A percentile compares a stretch with the other conserved stretches of the same genome.
Conservation (phyloP, 257 asterid species). For the Solanum piurae region DNA sequence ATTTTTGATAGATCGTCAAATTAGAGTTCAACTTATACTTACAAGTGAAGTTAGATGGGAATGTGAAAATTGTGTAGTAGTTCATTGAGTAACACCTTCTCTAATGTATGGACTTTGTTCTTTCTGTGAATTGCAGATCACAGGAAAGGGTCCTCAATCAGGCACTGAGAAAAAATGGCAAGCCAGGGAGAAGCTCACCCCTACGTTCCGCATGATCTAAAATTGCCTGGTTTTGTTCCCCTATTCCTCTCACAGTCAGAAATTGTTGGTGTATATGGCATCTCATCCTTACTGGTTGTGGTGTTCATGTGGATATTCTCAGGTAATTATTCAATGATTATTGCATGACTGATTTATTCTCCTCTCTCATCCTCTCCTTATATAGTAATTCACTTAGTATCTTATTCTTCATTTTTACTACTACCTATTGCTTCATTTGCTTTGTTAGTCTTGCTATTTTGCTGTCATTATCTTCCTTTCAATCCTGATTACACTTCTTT, state of each 20-base stretch:
- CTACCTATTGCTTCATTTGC: not conserved
- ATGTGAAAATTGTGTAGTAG: not conserved
- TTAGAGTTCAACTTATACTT: not conserved
- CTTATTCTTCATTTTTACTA: not conserved
- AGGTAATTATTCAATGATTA: slow-evolving; percentile 23
- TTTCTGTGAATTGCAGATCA: slow-evolving; percentile 8
- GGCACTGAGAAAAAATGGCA: not conserved
- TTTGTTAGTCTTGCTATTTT: not conserved
- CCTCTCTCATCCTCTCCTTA: not conserved
- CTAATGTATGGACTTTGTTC: not conserved
- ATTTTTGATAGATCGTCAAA: not conserved
- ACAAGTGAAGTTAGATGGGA: not conserved
- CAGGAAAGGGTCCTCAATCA: not conserved
- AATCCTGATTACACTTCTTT: not conserved
- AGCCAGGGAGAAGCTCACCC: slow-evolving; percentile 42
- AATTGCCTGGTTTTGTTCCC: slow-evolving; percentile 51
- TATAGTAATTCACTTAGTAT: not conserved
- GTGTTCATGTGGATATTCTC: slow-evolving; percentile 71
- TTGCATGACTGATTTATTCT: not conserved
- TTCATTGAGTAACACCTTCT: not conserved
- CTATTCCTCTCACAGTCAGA: slow-evolving; percentile 47
- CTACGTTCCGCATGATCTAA: slow-evolving; percentile 52
- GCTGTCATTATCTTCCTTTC: not conserved
- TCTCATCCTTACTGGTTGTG: slow-evolving; percentile 43
- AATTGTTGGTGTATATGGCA: slow-evolving; percentile 44